Percentiles rank a stretch among this genome's conserved stretches.
These are phyloP conservation scores for Angophora floribunda DNA, from an alignment of 345 rosid species.

Conservation along the genomic window DNA sequence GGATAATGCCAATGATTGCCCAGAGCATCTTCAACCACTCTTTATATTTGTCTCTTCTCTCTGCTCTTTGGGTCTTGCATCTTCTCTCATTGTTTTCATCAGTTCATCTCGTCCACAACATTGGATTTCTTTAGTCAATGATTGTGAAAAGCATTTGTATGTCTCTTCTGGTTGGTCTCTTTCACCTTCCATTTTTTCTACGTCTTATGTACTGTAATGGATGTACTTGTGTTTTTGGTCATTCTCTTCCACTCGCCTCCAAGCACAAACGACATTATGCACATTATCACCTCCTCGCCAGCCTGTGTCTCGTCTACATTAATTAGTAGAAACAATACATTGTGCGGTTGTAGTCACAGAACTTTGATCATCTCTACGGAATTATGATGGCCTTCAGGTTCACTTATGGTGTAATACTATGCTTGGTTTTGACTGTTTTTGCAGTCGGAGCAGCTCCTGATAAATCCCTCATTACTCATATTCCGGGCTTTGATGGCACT, in stretches of 20 bases:
- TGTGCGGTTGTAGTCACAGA: neutral
- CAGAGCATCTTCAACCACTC: neutral
- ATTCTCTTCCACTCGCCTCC: neutral
- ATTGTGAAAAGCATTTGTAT: neutral
- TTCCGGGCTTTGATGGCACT: conserved; percentile 23
- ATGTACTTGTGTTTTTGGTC: neutral
- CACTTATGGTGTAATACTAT: neutral
- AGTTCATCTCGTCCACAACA: neutral
- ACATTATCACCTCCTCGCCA: neutral
- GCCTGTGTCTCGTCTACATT: neutral
- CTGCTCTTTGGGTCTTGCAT: neutral
- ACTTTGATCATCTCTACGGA: neutral
- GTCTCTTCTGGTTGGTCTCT: neutral
- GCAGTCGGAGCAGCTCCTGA: conserved; percentile 11
- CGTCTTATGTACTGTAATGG: neutral
- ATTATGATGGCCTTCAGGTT: neutral
- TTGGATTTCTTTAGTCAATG: neutral
- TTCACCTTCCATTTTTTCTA: neutral
- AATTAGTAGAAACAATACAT: neutral
- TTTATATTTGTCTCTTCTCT: neutral
- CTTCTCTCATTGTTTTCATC: neutral
- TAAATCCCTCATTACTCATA: conserved; percentile 7
- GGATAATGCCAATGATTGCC: neutral
- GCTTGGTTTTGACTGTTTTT: neutral
- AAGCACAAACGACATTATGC: neutral